Evolutionary conservation across 495 filamentous ascomycete genomes (phyloP).

Genomic region (Lophiotrema nucula): DNA sequence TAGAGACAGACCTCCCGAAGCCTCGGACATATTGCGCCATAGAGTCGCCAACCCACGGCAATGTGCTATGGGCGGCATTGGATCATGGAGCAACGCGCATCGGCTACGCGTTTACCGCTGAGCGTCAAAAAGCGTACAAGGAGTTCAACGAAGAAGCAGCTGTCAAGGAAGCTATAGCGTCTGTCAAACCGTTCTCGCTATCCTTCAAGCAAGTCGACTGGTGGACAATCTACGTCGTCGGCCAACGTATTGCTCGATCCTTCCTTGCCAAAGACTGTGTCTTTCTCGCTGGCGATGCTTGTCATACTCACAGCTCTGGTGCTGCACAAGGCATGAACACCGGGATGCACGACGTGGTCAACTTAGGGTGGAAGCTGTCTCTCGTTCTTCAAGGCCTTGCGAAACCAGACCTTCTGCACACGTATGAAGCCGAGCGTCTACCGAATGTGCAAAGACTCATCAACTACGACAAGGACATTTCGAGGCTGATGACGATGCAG

Average conservation of each 20-base stretch:
- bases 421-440: conserved; percentile 46
- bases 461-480: conserved; percentile 50
- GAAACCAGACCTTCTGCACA: conserved; percentile 42
- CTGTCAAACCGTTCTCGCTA: conserved; percentile 49
- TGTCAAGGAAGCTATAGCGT: conserved; percentile 46
- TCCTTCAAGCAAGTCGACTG: conserved; percentile 51
- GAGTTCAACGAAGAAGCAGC: conserved; percentile 45
- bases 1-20: conserved; percentile 54
- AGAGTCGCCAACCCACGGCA: conserved; percentile 52
- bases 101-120: conserved; percentile 54
- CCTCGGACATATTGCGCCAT: conserved; percentile 49
- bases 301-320: conserved; percentile 51
- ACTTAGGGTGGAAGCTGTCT: conserved; percentile 53
- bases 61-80: conserved; percentile 51
- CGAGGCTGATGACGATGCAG: conserved; percentile 41
- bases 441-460: conserved; percentile 45
- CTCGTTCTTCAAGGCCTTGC: conserved; percentile 43
- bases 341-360: conserved; percentile 54
- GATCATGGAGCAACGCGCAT: conserved; percentile 52
- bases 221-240: conserved; percentile 59
- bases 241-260: conserved; percentile 50
- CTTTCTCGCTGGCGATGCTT: conserved; percentile 54
- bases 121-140: conserved; percentile 45
- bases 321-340: conserved; percentile 57
- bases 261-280: conserved; percentile 46